Conservation (phyloP, 257 asterid genomes). For the Solanum commersonii region DNA sequence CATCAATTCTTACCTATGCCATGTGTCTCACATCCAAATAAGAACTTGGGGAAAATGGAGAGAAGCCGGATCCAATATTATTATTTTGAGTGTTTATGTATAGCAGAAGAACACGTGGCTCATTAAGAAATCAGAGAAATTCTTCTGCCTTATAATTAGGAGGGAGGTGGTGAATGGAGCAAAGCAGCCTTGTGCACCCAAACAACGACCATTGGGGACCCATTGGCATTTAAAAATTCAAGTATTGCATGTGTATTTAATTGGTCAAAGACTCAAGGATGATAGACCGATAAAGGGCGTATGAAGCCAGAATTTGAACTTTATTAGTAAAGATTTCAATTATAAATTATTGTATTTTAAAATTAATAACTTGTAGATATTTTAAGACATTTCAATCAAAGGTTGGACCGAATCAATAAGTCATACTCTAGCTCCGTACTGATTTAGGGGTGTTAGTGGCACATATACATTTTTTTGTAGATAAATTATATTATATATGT, state of each 20-base stretch:
- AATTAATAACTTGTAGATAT: neutral
- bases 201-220: neutral
- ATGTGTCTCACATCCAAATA: too few species aligned
- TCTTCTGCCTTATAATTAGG: neutral
- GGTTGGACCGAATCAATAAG: neutral
- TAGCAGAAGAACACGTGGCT: too few species aligned
- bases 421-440: neutral
- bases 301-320: neutral
- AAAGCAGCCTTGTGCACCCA: neutral
- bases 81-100: too few species aligned
- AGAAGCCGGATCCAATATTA: too few species aligned
- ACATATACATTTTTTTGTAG: too few species aligned
- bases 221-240: neutral
- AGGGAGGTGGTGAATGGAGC: neutral
- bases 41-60: too few species aligned
- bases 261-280: neutral
- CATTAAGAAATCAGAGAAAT: too few species aligned
- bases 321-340: fast-evolving
- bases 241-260: neutral
- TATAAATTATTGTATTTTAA: neutral
- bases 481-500: too few species aligned
- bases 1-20: too few species aligned
- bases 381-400: neutral
- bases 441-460: too few species aligned
- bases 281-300: neutral